phyloP scores from a whole-genome alignment of 108 stramenopile genomes.

The Nitzschia palea region DNA sequence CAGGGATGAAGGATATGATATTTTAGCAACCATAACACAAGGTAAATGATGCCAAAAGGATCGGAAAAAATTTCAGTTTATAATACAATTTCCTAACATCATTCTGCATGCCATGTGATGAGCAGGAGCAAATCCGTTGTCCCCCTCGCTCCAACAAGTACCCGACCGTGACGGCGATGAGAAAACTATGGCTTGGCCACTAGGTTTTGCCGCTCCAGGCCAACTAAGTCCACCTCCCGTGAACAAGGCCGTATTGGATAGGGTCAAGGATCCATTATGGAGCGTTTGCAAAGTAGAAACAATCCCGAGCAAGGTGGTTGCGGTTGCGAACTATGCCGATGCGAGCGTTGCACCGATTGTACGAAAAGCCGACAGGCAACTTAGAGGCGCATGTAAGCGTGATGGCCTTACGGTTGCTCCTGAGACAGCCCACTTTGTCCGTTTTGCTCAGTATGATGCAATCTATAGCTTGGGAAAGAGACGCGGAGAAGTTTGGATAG shows the following conservation, averaged over 20 bases:
- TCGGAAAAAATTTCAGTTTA: no score
- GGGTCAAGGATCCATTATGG: constrained; percentile 53
- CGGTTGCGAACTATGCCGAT: constrained; percentile 73
- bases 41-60: no score
- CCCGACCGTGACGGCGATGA: constrained; percentile 43
- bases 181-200: constrained; percentile 88
- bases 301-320: constrained; percentile 57
- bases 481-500: constrained; percentile 90
- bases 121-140: constrained; percentile 65
- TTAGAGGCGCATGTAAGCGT: constrained; percentile 57
- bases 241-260: constrained; percentile 37
- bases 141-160: constrained; percentile 82
- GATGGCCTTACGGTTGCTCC: constrained; percentile 51
- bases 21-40: constrained; percentile 69
- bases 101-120: not conserved
- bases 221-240: constrained; percentile 37
- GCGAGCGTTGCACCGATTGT: constrained; percentile 84
- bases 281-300: constrained; percentile 40
- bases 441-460: constrained; percentile 91
- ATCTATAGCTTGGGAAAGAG: constrained; percentile 84
- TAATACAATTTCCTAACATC: not conserved
- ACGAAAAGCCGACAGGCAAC: constrained; percentile 53
- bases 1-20: constrained; percentile 80
- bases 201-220: constrained; percentile 66
- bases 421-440: constrained; percentile 40